Percentiles rank a stretch among this genome's conserved stretches.
Conservation (phyloP, 2,329 filamentous ascomycete genomes). For the Chaetomium sp. region DNA sequence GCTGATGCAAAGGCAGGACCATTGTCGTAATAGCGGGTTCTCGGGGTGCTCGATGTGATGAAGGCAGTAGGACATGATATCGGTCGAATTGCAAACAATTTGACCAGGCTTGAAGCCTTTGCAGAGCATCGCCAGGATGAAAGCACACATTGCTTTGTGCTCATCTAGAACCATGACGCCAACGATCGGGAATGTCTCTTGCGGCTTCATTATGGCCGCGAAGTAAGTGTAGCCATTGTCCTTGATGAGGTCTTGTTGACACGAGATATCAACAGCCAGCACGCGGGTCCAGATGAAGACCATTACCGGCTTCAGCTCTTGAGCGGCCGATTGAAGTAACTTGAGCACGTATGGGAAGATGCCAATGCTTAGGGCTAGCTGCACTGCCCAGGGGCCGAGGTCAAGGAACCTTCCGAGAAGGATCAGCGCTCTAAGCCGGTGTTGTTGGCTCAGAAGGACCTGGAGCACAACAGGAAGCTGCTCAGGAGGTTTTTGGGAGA, state of each 20-base stretch:
- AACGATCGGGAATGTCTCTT: constrained; percentile 73
- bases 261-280: constrained; percentile 87
- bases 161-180: constrained; percentile 64
- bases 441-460: constrained; percentile 90
- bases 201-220: constrained; percentile 81
- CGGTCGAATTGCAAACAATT: constrained; percentile 81
- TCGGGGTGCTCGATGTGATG: constrained; percentile 77
- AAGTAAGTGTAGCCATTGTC: constrained; percentile 98
- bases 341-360: constrained; percentile 99
- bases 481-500: constrained; percentile 81
- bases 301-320: constrained; percentile 96
- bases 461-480: constrained; percentile 95
- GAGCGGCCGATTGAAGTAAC: constrained; percentile 85
- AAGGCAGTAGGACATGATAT: constrained; percentile 84
- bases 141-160: constrained; percentile 98
- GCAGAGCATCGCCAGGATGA: constrained; percentile 95
- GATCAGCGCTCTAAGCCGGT: constrained; percentile 83
- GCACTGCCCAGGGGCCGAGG: constrained; percentile 96
- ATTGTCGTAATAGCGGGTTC: constrained; percentile 84
- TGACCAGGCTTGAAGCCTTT: constrained; percentile 90
- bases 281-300: constrained; percentile 98
- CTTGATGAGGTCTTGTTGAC: constrained; percentile 89
- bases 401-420: constrained; percentile 90
- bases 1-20: constrained; percentile 91
- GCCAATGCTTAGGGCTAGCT: constrained; percentile 91